Evolutionary conservation across 495 filamentous ascomycete species (phyloP).

Genomic region (Talaromyces borbonicus): DNA sequence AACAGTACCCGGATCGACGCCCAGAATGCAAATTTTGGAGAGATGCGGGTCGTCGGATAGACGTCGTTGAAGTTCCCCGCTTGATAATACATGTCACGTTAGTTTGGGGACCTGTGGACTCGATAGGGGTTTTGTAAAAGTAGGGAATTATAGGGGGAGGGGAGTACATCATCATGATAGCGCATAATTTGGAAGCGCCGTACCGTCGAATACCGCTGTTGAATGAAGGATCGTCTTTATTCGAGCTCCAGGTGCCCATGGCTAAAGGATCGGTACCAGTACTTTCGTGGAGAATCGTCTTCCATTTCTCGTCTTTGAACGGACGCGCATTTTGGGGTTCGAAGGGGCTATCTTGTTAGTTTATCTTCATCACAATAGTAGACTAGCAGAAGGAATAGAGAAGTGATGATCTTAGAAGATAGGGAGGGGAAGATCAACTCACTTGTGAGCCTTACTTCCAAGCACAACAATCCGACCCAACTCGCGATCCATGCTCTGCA

Average conservation of each 20-base stretch:
- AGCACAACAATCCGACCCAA: constrained; percentile 33
- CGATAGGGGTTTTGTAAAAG: not conserved
- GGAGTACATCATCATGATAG: constrained; percentile 30
- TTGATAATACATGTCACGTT: not conserved
- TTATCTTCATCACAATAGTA: too few species aligned
- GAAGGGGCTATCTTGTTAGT: too few species aligned
- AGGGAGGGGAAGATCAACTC: too few species aligned
- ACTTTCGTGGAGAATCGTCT: constrained; percentile 16
- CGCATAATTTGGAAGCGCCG: constrained; percentile 26
- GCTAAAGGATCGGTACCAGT: constrained; percentile 22
- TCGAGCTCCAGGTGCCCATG: constrained; percentile 22
- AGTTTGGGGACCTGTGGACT: not conserved
- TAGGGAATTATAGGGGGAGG: not conserved
- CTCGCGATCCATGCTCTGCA: constrained; percentile 33
- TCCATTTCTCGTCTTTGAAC: constrained; percentile 18
- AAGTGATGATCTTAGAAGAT: too few species aligned
- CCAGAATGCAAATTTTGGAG: constrained; percentile 20
- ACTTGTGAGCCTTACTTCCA: constrained; percentile 32
- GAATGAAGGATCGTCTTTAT: constrained; percentile 12
- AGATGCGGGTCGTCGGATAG: constrained; percentile 19
- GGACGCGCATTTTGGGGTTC: not conserved
- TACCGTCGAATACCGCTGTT: constrained; percentile 25
- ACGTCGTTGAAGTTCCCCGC: constrained; percentile 19
- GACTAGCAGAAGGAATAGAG: too few species aligned
- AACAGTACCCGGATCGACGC: constrained; percentile 27